Base-by-base conservation (phyloP, 352 stramenopile genomes). In the Phytophthora tentaculata region DNA sequence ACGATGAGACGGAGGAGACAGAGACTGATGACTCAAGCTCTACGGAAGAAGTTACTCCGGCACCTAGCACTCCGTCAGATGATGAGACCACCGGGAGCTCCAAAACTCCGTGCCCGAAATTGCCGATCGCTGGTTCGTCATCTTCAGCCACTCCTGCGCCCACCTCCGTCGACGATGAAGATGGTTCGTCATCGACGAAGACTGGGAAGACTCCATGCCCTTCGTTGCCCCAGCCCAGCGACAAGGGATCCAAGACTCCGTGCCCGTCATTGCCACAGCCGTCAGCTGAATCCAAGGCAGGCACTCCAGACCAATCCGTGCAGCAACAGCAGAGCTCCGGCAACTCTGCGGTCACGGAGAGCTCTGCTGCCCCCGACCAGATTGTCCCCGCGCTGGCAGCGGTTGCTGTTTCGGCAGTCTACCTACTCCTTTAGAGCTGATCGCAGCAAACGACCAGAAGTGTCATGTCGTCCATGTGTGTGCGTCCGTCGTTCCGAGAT, bases 391-490 rank as follows among this genome's bases (percentile, higher is more conserved):
- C 72, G 0, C 14, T 88, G 28, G 61, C 71, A 10, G 69, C 68
- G 0, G 62, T 86, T 26, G 69, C 68, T 28, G 32, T 81, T 6
- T 86, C 78, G 2, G 72, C 66, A 7, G 58, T 75, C 24, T 86
- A 79, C 22, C 50, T 90, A 57, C 66, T 89, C 24, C 60, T 88
- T 19, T 90, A 83, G 62, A 68, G 20, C 50, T 58, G 22, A 54
- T 26, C 60, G 26, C 20, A 22, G 16, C 23, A 16, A 22, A n/a
- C n/a, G 24, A 22, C 48, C 50, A 57, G 51, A 5, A 39, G 14
- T n/a, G n/a, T n/a, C 44, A 39, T 60, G 59, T 56, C 56, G 54
- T 70, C 60, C 41, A 64, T 75, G 53, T 71, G 50, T 66, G 55
- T 79, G 54, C 63, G 71, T 79, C 50, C 60, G 54, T 72, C 57